Percentiles rank a stretch among this genome's conserved stretches.
phyloP scores from a whole-genome alignment of 2,329 filamentous ascomycete genomes.

The Ceratocystiopsis minuta region DNA sequence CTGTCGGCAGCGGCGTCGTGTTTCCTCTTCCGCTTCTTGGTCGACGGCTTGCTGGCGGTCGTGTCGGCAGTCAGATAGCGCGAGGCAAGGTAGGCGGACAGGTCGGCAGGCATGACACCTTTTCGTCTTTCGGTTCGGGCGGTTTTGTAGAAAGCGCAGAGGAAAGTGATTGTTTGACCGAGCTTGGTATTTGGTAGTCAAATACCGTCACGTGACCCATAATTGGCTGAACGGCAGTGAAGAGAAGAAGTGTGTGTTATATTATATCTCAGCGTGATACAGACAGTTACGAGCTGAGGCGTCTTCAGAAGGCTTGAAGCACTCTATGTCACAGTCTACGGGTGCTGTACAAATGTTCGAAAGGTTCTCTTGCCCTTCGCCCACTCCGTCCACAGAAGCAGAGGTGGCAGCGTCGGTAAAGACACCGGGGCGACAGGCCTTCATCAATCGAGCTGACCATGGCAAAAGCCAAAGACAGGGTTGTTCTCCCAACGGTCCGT shows the following conservation, averaged over 20 bases:
- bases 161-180: too few relatives aligned
- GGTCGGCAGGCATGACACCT: slow-evolving; percentile 32
- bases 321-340: too few relatives aligned
- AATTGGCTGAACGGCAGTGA: too few relatives aligned
- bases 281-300: too few relatives aligned
- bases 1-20: slow-evolving; percentile 17
- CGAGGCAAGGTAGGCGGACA: slow-evolving; percentile 75
- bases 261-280: too few relatives aligned
- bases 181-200: too few relatives aligned
- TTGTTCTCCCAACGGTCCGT: slow-evolving; percentile 66
- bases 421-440: slow-evolving; percentile 19
- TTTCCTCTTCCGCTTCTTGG: slow-evolving; percentile 49
- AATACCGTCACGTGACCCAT: not conserved
- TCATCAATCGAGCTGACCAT: slow-evolving; percentile 13
- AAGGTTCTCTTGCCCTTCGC: slow-evolving; percentile 24
- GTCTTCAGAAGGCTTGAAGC: too few relatives aligned
- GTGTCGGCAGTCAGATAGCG: slow-evolving; percentile 65
- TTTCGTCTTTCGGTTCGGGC: too few relatives aligned
- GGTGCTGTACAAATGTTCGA: slow-evolving; percentile 11
- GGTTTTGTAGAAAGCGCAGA: not conserved
- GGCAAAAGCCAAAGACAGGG: slow-evolving; percentile 5
- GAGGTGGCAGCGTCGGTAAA: slow-evolving; percentile 11
- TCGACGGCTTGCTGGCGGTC: slow-evolving; percentile 20
- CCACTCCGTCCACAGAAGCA: slow-evolving; percentile 15
- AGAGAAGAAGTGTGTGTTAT: too few relatives aligned